Conservation (phyloP, 306 rosid species). For the Dalbergia cochinchinensis region DNA sequence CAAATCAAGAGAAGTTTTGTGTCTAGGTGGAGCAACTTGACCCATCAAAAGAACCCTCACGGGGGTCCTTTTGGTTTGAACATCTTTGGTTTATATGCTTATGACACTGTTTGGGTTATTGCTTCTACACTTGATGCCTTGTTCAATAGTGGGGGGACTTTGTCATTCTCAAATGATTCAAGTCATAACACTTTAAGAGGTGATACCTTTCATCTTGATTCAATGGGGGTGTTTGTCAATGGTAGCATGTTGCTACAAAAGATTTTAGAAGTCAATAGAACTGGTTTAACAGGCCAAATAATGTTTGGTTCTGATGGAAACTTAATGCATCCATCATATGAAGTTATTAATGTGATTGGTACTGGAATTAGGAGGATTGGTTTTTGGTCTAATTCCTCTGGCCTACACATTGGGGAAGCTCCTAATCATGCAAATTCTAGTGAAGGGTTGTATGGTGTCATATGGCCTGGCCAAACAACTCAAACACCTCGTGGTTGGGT, state of each 20-base stretch:
- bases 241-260: conserved; percentile 55
- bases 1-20: conserved; percentile 54
- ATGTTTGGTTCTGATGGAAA: conserved; percentile 56
- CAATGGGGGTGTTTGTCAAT: conserved; percentile 62
- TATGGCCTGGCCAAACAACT: conserved; percentile 81
- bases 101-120: conserved; percentile 81
- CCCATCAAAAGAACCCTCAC: neutral
- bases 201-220: conserved; percentile 57
- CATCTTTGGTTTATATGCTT: conserved; percentile 68
- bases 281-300: conserved; percentile 69
- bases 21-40: conserved; percentile 69
- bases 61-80: conserved; percentile 56
- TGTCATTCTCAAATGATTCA: conserved; percentile 67
- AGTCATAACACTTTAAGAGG: conserved; percentile 41
- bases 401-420: conserved; percentile 55
- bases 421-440: conserved; percentile 50
- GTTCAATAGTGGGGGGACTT: conserved; percentile 59
- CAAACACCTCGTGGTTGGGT: conserved; percentile 83
- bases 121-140: conserved; percentile 72
- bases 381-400: conserved; percentile 79
- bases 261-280: conserved; percentile 59
- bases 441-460: conserved; percentile 49
- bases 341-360: conserved; percentile 79
- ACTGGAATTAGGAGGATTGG: conserved; percentile 70
- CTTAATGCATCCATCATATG: conserved; percentile 64